Base-by-base conservation (phyloP, 2,329 filamentous ascomycete species). In the Clonostachys solani region DNA sequence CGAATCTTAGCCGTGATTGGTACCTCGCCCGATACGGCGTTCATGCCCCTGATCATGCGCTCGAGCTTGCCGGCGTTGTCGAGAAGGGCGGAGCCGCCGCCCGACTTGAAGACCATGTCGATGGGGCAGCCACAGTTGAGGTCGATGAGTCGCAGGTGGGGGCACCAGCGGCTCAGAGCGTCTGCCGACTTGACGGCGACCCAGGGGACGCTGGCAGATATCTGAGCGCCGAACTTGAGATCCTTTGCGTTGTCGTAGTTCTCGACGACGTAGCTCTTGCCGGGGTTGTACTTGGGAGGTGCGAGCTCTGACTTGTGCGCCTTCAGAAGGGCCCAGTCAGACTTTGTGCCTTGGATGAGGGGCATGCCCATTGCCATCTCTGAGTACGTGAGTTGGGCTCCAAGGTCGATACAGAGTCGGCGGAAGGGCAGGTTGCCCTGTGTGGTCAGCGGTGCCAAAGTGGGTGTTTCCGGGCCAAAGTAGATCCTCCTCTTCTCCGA, bases 61-160 rank as follows among this genome's bases (percentile, higher is more conserved):
- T 96, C 92, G 44, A 99, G 73, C 68, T 96, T 97, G 49, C 83
- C 83, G 33, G 82, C 88, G 46, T 85, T 78, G 59, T 99, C 94
- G n/a, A 99, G 83, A 15, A 99, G 80, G 2, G 89, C 92, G 17
- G 92, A 96, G 5, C 94, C 94, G 38, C 89, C 90, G 44, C 94
- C 94, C 42, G 86, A 79, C 57, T 91, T 84, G 74, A 83, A 97
- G 45, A 99, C 86, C 56, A 96, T 81, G 62, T 99, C 94, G 61
- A 99, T 96, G 5, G 94, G 94, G 61, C 94, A 99, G 41, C 94
- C 94, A 59, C 92, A 97, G 73, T 99, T 99, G 56, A 99, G 75
- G 60, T 99, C 94, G 54, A 99, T 88, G 37, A 96, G 83, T 35
- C 94, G 88, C 17, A 99, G 78, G 57, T 90, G 82, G 4, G 94